These are phyloP conservation scores for Hirschfeldia incana DNA, from an alignment of 345 rosid genomes.

Conservation along the genomic window DNA sequence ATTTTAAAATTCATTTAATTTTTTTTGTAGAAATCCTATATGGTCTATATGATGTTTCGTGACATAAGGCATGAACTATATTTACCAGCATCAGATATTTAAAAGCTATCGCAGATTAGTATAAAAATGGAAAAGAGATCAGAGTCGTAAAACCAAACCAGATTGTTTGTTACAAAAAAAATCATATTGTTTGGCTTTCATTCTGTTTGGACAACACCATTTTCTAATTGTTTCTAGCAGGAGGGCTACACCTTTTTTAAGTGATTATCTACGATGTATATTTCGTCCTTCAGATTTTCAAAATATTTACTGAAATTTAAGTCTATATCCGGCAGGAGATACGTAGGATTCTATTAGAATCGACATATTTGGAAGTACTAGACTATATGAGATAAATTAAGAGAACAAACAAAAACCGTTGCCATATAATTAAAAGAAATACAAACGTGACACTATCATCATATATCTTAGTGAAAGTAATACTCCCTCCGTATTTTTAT, in stretches of 20 bases:
- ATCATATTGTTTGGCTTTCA: not conserved
- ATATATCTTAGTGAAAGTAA: conserved; percentile 27
- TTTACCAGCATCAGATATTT: too few relatives aligned
- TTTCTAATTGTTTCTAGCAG: not conserved
- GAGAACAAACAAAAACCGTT: not conserved
- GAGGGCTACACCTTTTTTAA: not conserved
- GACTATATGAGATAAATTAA: conserved; percentile 8
- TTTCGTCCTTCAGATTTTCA: not conserved
- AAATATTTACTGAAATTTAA: not conserved
- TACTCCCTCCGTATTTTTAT: too few relatives aligned
- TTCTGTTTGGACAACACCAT: not conserved
- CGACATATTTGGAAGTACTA: not conserved
- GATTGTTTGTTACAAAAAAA: not conserved
- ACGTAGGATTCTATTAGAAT: not conserved
- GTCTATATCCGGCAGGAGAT: not conserved
- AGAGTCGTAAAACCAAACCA: not conserved
- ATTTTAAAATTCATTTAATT: too few relatives aligned
- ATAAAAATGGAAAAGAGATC: not conserved
- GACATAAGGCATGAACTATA: too few relatives aligned
- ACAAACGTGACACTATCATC: conserved; percentile 31
- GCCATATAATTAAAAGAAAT: conserved; percentile 19
- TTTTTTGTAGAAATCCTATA: too few relatives aligned
- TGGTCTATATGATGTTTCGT: too few relatives aligned
- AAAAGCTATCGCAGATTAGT: not conserved
- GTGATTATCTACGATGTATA: too few relatives aligned